Conservation (phyloP, 352 stramenopile genomes). For the Pythium periplocum region DNA sequence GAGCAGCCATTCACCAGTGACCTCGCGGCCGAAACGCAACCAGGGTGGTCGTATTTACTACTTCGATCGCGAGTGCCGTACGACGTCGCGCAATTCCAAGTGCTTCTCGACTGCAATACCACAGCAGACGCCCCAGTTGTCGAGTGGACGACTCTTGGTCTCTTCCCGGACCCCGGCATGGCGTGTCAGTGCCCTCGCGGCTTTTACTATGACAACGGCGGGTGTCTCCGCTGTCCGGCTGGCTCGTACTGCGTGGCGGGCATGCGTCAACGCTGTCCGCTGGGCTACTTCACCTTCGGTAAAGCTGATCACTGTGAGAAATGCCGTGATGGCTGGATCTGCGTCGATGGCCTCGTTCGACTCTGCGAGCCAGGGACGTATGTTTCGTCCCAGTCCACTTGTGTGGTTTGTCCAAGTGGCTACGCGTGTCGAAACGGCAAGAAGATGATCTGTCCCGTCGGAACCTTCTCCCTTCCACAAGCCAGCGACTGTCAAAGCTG, state of each 20-base stretch:
- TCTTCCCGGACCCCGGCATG: conserved; percentile 50
- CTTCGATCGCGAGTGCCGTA: conserved; percentile 19
- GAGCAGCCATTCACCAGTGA: too few species aligned
- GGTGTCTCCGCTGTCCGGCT: conserved; percentile 45
- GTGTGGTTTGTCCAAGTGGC: conserved; percentile 35
- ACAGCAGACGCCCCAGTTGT: conserved; percentile 21
- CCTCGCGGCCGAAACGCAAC: neutral
- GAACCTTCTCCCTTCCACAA: conserved; percentile 35
- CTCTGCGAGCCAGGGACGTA: conserved; percentile 56
- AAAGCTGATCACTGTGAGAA: conserved; percentile 41
- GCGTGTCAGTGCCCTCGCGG: conserved; percentile 52
- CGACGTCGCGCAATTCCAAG: conserved; percentile 27
- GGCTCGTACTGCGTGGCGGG: conserved; percentile 53
- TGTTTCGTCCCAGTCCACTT: conserved; percentile 29
- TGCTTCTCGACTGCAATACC: conserved; percentile 40
- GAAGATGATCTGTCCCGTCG: conserved; percentile 28
- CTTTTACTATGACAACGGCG: conserved; percentile 38
- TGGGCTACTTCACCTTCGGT: conserved; percentile 55
- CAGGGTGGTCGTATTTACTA: conserved; percentile 10
- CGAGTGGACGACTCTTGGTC: conserved; percentile 45
- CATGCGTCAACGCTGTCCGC: conserved; percentile 40
- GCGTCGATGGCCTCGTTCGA: conserved; percentile 38
- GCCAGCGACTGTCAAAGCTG: conserved; percentile 51
- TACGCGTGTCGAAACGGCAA: conserved; percentile 60
- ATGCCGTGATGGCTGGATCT: conserved; percentile 63